A percentile compares a stretch with the other conserved stretches of the same genome.
These are phyloP conservation scores for Alternaria metachromatica DNA, from an alignment of 2,329 filamentous ascomycete genomes.

Conservation along the genomic window DNA sequence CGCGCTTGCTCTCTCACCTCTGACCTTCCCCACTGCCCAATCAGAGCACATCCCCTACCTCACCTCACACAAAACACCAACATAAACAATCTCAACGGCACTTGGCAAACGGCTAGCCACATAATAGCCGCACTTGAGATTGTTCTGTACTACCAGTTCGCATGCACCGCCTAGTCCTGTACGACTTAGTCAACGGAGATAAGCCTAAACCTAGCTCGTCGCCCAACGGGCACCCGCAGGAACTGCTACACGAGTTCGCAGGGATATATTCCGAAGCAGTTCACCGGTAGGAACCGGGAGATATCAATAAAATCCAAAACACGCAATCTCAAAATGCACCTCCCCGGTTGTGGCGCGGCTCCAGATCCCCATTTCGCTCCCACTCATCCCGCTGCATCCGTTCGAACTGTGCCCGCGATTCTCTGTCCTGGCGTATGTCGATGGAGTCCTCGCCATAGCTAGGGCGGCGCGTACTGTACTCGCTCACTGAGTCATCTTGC, in stretches of 20 bases:
- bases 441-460: not conserved
- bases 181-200: not conserved
- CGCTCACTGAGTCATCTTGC: not conserved
- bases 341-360: not conserved
- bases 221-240: not conserved
- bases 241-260: not conserved
- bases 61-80: not conserved
- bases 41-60: not conserved
- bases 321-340: not conserved
- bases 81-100: not conserved
- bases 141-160: not conserved
- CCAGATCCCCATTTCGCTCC: not conserved
- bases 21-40: not conserved
- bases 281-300: not conserved
- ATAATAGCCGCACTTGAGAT: not conserved
- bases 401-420: not conserved
- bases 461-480: not conserved
- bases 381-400: not conserved
- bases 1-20: not conserved
- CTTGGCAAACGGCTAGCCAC: not conserved
- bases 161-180: not conserved
- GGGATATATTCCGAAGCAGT: not conserved
- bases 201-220: not conserved
- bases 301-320: not conserved
- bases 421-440: not conserved